Base-by-base conservation (phyloP, 495 filamentous ascomycete genomes). In the Neurospora sp. region DNA sequence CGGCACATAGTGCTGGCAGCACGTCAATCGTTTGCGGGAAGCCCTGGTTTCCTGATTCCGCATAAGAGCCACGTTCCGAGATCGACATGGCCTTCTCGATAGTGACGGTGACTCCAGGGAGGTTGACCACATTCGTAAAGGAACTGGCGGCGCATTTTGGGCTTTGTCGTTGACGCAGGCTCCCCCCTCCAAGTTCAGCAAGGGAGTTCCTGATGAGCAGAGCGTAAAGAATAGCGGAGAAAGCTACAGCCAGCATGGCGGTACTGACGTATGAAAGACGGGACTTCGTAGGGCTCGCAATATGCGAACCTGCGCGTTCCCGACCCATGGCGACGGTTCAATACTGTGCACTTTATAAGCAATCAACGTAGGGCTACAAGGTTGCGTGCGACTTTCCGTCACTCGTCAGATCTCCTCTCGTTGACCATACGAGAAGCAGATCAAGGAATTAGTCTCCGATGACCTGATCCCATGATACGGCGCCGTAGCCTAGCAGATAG, bases 1-100 rank as follows among this genome's bases (percentile, higher is more conserved):
- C 82, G 5, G 83, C 86, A 71, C 87, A 89, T 0, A 85, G 71
- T 39, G 81, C 84, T 0, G 85, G 86, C 9, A 89, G 76, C 37
- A 81, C 77, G 71, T 82, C 80, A 42, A 79, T 81, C 8, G 85
- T 82, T 68, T 84, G 85, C 8, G 80, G 82, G 38, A 85, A 78
- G 39, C 86, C 77, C 1, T 73, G 69, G 37, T 76, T 78, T 8
- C 68, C 12, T 9, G 80, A 73, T 69, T 84, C 82, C 20, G 74
- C 74, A 72, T 82, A 83, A 3, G 74, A 74, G 42, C 80, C 75
- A 7, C 80, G 77, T 6, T 80, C 75, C 69, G 78, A 71, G 27
- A 84, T 73, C 8, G 76, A 71, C 37, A 79, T 72, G 22, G 77
- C 75, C 59, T 70, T 79, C 71, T 84, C 80, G 69, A 83, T 65